Evolutionary conservation across 257 asterid species (phyloP).

Genomic region (Solanum microdontum): DNA sequence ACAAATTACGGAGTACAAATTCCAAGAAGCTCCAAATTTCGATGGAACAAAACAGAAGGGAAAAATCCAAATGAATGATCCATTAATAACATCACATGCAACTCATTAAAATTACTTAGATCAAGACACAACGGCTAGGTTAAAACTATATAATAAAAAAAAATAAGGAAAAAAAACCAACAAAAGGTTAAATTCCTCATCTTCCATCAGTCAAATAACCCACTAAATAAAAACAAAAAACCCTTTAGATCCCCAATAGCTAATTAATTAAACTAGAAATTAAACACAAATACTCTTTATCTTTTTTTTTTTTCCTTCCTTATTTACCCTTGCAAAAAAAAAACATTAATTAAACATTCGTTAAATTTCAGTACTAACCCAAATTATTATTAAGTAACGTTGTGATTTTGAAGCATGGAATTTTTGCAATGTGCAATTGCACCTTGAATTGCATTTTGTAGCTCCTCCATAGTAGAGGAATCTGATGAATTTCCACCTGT

Average conservation of each 20-base stretch:
- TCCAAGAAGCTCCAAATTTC: not conserved
- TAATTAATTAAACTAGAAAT: not conserved
- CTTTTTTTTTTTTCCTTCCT: not conserved
- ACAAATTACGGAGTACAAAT: not conserved
- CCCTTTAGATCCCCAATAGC: slow-evolving; percentile 12
- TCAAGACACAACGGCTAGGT: slow-evolving; percentile 3
- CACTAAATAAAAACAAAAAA: not conserved
- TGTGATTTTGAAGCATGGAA: slow-evolving; percentile 38
- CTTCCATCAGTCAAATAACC: slow-evolving; percentile 9
- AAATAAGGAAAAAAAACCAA: not conserved
- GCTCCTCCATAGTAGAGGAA: slow-evolving; percentile 73
- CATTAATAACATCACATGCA: slow-evolving; percentile 21
- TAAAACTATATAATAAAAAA: not conserved
- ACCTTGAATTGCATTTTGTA: slow-evolving; percentile 81
- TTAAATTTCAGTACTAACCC: slow-evolving; percentile 33
- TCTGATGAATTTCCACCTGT: slow-evolving; percentile 15
- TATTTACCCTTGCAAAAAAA: not conserved
- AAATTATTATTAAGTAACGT: not conserved
- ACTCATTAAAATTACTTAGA: not conserved
- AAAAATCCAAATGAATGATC: slow-evolving; percentile 19
- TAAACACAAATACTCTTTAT: not conserved
- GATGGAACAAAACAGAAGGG: not conserved
- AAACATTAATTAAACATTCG: not conserved
- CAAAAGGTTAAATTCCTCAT: slow-evolving; percentile 1
- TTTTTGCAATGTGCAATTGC: slow-evolving; percentile 88